phyloP scores from a whole-genome alignment of 1,284 basidiomycete species.

The Caloboletus firmus region DNA sequence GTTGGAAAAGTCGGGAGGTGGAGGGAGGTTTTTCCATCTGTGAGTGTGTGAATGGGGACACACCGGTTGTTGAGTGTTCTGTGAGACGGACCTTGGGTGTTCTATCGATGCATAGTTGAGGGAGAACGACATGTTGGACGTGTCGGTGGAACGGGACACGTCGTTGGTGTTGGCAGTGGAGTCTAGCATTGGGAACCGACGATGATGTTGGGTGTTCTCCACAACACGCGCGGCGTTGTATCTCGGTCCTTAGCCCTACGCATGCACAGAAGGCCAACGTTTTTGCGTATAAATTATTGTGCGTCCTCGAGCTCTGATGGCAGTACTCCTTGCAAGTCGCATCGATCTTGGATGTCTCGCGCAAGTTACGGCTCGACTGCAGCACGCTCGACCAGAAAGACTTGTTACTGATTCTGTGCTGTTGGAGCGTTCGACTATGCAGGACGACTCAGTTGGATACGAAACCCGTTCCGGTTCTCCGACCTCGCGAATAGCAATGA shows the following conservation, averaged over 20 bases:
- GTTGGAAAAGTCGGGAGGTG: slow-evolving; percentile 60
- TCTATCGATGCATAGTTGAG: slow-evolving; percentile 33
- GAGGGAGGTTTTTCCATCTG: slow-evolving; percentile 61
- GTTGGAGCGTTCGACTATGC: no score
- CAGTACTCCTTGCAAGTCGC: not conserved
- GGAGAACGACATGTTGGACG: slow-evolving; percentile 25
- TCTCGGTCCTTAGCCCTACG: no score
- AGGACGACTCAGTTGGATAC: no score
- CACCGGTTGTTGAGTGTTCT: not conserved
- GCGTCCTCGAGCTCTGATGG: not conserved
- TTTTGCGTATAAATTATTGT: no score
- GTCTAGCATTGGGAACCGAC: not conserved
- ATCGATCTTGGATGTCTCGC: not conserved
- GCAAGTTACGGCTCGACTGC: no score
- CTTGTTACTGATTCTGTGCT: no score
- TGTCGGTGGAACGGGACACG: not conserved
- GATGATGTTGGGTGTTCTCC: not conserved
- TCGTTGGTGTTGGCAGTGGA: not conserved
- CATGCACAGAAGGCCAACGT: no score
- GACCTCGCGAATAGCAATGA: not conserved
- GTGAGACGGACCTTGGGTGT: slow-evolving; percentile 20
- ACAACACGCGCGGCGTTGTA: not conserved
- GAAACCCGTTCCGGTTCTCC: not conserved
- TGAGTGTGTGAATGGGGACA: not conserved
- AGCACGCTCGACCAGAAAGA: no score